phyloP scores from a whole-genome alignment of 768 basidiomycete species.

The Dendrothele bispora region DNA sequence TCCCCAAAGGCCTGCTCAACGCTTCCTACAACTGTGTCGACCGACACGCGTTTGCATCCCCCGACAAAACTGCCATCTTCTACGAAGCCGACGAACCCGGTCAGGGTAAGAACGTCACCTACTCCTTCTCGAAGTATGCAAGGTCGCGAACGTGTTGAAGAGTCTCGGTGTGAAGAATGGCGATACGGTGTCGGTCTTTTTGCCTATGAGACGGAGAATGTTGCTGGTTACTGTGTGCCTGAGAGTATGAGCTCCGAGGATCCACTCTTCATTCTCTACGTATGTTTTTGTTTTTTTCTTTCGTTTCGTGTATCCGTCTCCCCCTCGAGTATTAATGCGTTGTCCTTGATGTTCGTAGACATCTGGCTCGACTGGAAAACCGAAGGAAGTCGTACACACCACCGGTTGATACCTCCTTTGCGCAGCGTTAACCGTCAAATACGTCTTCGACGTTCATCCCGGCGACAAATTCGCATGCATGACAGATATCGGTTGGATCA shows the following conservation, averaged over 20 bases:
- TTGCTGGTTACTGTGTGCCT: slow-evolving; percentile 84
- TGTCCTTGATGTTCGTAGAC: too few species aligned
- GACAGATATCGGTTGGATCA: slow-evolving; percentile 99
- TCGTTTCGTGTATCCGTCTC: slow-evolving; percentile 2
- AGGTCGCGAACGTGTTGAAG: slow-evolving; percentile 90
- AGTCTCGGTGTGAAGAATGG: slow-evolving; percentile 82
- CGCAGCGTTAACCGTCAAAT: slow-evolving; percentile 90
- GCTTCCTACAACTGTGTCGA: slow-evolving; percentile 98
- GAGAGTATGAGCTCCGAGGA: slow-evolving; percentile 92
- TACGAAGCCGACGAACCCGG: slow-evolving; percentile 97
- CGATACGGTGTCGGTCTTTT: slow-evolving; percentile 61
- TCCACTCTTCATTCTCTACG: slow-evolving; percentile 98
- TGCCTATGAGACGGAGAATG: slow-evolving; percentile 92
- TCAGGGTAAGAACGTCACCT: slow-evolving; percentile 74
- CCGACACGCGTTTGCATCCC: slow-evolving; percentile 90
- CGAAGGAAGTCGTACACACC: slow-evolving; percentile 94
- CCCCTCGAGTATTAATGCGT: slow-evolving; percentile 7
- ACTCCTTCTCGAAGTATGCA: slow-evolving; percentile 89
- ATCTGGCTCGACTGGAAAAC: slow-evolving; percentile 92
- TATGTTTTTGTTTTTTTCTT: slow-evolving; percentile 39
- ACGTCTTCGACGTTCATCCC: slow-evolving; percentile 97
- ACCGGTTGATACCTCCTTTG: slow-evolving; percentile 90
- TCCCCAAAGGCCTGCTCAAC: slow-evolving; percentile 91
- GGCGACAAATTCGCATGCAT: slow-evolving; percentile 96
- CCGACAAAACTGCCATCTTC: slow-evolving; percentile 92